These are phyloP conservation scores for Rosa chinensis DNA, from an alignment of 306 rosid genomes.

Conservation along the genomic window DNA sequence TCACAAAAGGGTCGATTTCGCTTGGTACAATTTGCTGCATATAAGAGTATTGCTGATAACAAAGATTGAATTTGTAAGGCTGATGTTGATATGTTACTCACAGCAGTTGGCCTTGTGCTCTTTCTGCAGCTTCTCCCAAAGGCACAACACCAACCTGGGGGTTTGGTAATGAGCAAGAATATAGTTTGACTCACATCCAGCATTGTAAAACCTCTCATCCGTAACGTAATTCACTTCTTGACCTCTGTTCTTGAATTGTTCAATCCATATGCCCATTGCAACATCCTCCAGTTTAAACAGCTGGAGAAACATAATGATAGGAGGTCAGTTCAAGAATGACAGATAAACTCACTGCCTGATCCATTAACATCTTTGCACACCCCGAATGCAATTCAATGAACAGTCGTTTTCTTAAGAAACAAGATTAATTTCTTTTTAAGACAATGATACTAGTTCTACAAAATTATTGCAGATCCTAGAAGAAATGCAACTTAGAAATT, in stretches of 20 bases:
- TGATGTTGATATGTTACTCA: conserved; percentile 45
- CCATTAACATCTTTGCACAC: not conserved
- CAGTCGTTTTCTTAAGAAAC: not conserved
- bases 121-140: conserved; percentile 88
- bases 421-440: not conserved
- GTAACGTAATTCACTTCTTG: conserved; percentile 62
- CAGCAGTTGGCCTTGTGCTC: conserved; percentile 63
- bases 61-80: not conserved
- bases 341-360: not conserved
- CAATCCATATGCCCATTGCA: conserved; percentile 95
- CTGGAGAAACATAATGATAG: conserved; percentile 32
- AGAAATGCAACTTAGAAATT: not conserved
- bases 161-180: conserved; percentile 84
- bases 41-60: not conserved
- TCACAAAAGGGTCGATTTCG: not conserved
- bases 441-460: not conserved
- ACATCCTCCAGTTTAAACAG: conserved; percentile 95
- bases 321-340: not conserved
- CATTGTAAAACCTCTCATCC: conserved; percentile 80
- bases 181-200: conserved; percentile 76
- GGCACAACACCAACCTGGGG: conserved; percentile 81
- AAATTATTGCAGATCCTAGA: not conserved
- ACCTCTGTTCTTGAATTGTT: conserved; percentile 61
- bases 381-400: not conserved
- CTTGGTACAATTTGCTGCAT: not conserved